These are phyloP conservation scores for Suillus clintonianus DNA, from an alignment of 768 basidiomycete genomes.

Conservation along the genomic window DNA sequence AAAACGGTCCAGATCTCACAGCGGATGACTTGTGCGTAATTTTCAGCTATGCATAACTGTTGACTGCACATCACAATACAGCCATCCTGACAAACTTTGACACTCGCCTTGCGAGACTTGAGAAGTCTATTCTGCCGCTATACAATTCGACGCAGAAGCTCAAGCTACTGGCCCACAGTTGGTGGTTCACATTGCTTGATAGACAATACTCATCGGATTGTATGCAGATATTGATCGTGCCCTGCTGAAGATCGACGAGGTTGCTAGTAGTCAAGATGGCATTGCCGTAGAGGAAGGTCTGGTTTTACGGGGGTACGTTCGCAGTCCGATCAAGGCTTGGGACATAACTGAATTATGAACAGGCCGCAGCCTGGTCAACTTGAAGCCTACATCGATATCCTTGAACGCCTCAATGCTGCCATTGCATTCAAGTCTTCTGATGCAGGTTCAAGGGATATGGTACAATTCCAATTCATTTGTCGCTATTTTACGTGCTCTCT, in stretches of 20 bases:
- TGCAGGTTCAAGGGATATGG: conserved; percentile 55
- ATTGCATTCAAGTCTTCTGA: conserved; percentile 76
- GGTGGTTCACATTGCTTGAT: conserved; percentile 25
- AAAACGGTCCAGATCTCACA: conserved; percentile 85
- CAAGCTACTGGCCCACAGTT: conserved; percentile 72
- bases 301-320: conserved; percentile 68
- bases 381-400: conserved; percentile 63
- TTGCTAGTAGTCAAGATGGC: conserved; percentile 74
- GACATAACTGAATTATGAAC: background rate
- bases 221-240: conserved; percentile 77
- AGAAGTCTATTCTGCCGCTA: conserved; percentile 84
- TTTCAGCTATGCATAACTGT: background rate
- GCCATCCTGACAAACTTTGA: conserved; percentile 86
- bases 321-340: conserved; percentile 4
- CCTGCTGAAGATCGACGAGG: conserved; percentile 74
- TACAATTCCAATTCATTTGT: conserved; percentile 20
- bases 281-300: conserved; percentile 77
- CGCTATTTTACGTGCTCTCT: background rate
- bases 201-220: background rate
- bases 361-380: conserved; percentile 77
- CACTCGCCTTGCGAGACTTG: conserved; percentile 75
- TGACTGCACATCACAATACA: conserved; percentile 38
- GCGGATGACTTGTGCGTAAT: conserved; percentile 75
- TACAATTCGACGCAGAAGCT: conserved; percentile 77
- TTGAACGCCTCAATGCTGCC: conserved; percentile 76